These are phyloP conservation scores for Mycena pura DNA, from an alignment of 768 basidiomycete genomes.

Conservation along the genomic window DNA sequence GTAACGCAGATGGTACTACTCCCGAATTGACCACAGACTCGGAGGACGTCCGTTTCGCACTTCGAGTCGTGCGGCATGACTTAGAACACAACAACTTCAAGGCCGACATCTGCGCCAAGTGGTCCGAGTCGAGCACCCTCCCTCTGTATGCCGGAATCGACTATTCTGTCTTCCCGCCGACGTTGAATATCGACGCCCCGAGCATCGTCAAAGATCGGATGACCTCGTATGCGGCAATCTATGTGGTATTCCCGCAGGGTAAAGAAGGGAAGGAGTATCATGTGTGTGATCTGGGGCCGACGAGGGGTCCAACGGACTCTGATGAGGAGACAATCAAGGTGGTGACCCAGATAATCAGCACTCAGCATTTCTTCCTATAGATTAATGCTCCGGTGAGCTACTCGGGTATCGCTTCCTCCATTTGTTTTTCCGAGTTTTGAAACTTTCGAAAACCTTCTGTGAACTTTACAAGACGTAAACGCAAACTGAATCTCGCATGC, in stretches of 20 bases:
- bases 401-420: too few species aligned
- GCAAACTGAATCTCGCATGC: too few species aligned
- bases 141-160: constrained; percentile 17
- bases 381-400: too few species aligned
- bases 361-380: too few species aligned
- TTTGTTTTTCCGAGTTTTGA: too few species aligned
- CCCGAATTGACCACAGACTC: not conserved
- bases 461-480: too few species aligned
- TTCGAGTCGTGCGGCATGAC: constrained; percentile 11
- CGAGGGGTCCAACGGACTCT: not conserved
- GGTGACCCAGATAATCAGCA: constrained; percentile 8
- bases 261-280: constrained; percentile 12
- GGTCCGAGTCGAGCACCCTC: constrained; percentile 2
- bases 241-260: not conserved
- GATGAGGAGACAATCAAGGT: constrained; percentile 4
- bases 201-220: not conserved
- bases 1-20: not conserved
- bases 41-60: constrained; percentile 14
- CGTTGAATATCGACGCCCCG: not conserved
- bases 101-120: not conserved
- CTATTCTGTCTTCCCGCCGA: constrained; percentile 8
- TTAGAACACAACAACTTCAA: constrained; percentile 19
- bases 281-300: constrained; percentile 17
- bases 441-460: too few species aligned
- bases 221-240: constrained; percentile 9